Evolutionary conservation across 164 flowering plant species (phyloP).

Genomic region (Platanus orientalis): DNA sequence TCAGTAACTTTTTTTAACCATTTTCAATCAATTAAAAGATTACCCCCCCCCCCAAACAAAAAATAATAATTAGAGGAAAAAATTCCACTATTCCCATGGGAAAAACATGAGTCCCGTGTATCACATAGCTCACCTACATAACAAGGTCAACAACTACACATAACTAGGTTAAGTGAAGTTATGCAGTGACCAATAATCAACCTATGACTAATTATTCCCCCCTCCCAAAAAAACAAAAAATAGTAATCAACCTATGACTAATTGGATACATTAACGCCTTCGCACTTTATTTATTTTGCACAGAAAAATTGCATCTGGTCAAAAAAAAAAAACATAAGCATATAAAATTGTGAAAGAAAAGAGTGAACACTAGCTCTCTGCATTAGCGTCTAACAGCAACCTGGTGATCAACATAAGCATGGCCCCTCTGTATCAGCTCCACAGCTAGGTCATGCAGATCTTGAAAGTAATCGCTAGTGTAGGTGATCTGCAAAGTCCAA

Average conservation of each 20-base stretch:
- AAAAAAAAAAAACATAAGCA: not conserved
- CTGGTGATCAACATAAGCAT: conserved; percentile 99
- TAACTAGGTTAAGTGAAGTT: not conserved
- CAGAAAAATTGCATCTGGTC: not conserved
- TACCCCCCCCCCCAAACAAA: not conserved
- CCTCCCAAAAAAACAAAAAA: no score
- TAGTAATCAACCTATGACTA: not conserved
- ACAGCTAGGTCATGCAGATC: conserved; percentile 86
- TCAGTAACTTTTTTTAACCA: not conserved
- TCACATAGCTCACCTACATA: not conserved
- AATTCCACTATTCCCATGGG: not conserved
- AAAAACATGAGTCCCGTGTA: not conserved
- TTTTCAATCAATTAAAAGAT: conserved; percentile 2
- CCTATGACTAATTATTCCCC: not conserved
- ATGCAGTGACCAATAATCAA: not conserved
- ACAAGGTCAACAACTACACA: not conserved
- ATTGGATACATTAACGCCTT: not conserved
- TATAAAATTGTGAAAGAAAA: not conserved
- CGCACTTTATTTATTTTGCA: not conserved
- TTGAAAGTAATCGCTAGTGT: conserved; percentile 95
- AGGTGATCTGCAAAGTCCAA: conserved; percentile 62
- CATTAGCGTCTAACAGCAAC: conserved; percentile 27
- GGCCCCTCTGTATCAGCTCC: conserved; percentile 81
- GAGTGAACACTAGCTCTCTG: not conserved
- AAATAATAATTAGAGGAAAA: not conserved